Evolutionary conservation across 2,329 filamentous ascomycete species (phyloP).

Genomic region (Lizonia empirigonia): DNA sequence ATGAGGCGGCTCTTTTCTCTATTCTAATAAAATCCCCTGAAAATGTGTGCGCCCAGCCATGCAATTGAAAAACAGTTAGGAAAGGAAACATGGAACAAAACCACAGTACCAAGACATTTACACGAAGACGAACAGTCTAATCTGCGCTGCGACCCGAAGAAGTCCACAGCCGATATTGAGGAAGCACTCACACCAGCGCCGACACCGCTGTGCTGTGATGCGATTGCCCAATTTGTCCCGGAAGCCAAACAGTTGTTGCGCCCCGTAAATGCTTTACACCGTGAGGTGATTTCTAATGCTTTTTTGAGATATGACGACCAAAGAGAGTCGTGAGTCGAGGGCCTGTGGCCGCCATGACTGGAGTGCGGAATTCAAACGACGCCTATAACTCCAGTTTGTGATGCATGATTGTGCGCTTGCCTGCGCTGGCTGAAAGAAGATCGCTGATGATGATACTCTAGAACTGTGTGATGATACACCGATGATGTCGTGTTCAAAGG

Average conservation of each 20-base stretch:
- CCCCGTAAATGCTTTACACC: slow-evolving; percentile 41
- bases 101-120: slow-evolving; percentile 15
- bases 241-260: slow-evolving; percentile 29
- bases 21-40: slow-evolving; percentile 9
- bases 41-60: slow-evolving; percentile 14
- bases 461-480: slow-evolving; percentile 29
- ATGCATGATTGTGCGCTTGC: slow-evolving; percentile 33
- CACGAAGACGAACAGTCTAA: slow-evolving; percentile 27
- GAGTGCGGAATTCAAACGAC: slow-evolving; percentile 16
- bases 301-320: slow-evolving; percentile 33
- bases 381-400: slow-evolving; percentile 37
- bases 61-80: slow-evolving; percentile 12
- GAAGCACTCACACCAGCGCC: slow-evolving; percentile 16
- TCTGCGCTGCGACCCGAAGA: slow-evolving; percentile 27
- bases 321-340: slow-evolving; percentile 30
- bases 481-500: slow-evolving; percentile 26
- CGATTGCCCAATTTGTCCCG: slow-evolving; percentile 17
- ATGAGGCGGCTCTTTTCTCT: slow-evolving; percentile 16
- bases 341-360: slow-evolving; percentile 26
- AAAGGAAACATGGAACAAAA: slow-evolving; percentile 2
- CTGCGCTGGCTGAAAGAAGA: slow-evolving; percentile 22
- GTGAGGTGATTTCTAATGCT: slow-evolving; percentile 45
- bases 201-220: slow-evolving; percentile 19
- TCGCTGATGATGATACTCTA: slow-evolving; percentile 20
- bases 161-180: slow-evolving; percentile 26